Evolutionary conservation across 2,329 filamentous ascomycete species (phyloP), one percentile per base, ranked within the genome.

Genomic region (Alternaria ventricosa): DNA sequence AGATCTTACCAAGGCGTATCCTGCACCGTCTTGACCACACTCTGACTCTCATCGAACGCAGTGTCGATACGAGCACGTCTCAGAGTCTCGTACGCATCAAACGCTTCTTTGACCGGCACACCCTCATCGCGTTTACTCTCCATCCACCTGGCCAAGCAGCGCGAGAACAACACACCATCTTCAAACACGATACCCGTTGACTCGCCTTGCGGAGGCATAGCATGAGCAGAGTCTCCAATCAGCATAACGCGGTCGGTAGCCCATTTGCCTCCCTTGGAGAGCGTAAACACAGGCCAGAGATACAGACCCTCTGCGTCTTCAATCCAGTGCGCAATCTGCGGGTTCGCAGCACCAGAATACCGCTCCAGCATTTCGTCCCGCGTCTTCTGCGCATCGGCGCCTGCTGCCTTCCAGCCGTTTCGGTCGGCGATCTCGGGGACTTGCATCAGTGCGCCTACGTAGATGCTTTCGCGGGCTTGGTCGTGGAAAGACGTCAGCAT

Each of bases 201-300:
- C 64, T 86, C 84, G 11, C 84, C 84, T 61, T 85, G 83, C 4
- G 84, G 84, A 4, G 84, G 83, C 84, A 86, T 86, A 10, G 82
- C 82, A 68, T 84, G 82, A 53, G 83, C 82, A 30, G 81, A 81
- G 61, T 84, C 82, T 4, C 82, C 82, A 6, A 84, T 78, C 36
- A 84, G 70, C 77, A 83, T 82, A 3, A 80, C 78, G 5, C 80
- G 72, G n/a, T 82, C 75, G 0, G 82, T 83, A 2, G 76, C 75
- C 83, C 82, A 84, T 59, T 79, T 82, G 1, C 82, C 82, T 12
- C 76, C 70, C 54, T 83, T 82, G 3, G 75, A 75, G 1, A 84
- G 75, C 7, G 80, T 84, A 67, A 81, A 84, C 2, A 84, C 81
- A 2, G 82, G 81, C 81, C 82, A 84, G 44, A 84, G 72, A 63